Evolutionary conservation across 345 rosid genomes (phyloP), one percentile per base, ranked within the genome.

Genomic region (Litchi chinensis): DNA sequence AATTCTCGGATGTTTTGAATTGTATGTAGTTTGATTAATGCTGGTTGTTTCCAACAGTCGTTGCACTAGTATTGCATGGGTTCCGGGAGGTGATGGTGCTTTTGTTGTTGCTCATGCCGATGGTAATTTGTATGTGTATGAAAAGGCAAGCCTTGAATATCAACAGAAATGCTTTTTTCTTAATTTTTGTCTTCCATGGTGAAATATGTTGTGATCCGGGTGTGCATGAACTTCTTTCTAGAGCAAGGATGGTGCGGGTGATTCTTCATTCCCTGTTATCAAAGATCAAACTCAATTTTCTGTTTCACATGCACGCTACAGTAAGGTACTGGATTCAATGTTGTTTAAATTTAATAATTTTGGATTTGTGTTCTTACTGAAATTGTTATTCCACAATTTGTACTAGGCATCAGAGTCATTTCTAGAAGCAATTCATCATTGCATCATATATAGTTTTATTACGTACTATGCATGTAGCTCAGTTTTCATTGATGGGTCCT

Each of bases 81-180:
- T 94, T 72, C 99, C 99, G 64, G 96, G 98, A 82, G 92, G 92
- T 63, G 99, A 94, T 86, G 98, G 99, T 75, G 71, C 93, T 80
- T 97, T 97, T 82, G 89, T 90, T 78, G 98, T 94, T 84, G 98
- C 98, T 81, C 99, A 97, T 83, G 88, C 96, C 37, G 99, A 97
- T 92, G 99, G 99, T 56, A 97, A 93, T 83, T 83, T 94, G 83
- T 97, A 89, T 24, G 94, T 92, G 78, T 97, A 93, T 83, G 99
- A 97, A 77, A 97, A 97, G 98, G 99, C 90, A 90, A 90, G 97
- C 85, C 28, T 79, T 81, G 37, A 37, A 81, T 76, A 43, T 32
- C 21, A 63, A n/a, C 68, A 68, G 52, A 52, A 65, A 46, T 19
- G 10, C 16, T 46, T 63, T 77, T 75, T 8, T 62, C 69, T 41